These are phyloP conservation scores for Mycena sanguinolenta DNA, from an alignment of 768 basidiomycete genomes.

Conservation along the genomic window DNA sequence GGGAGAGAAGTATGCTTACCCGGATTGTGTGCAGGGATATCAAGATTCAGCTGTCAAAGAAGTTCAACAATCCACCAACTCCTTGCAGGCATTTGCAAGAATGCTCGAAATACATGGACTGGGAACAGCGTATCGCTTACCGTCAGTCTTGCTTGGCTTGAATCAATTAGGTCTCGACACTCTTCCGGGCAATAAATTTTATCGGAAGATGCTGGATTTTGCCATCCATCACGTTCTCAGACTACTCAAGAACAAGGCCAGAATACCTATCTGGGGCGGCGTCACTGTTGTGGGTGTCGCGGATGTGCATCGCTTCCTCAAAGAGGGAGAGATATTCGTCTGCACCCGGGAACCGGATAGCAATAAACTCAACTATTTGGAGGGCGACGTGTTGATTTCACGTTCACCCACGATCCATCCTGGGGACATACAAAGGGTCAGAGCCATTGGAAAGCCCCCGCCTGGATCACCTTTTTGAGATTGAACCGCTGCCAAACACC, in stretches of 20 bases:
- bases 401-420: constrained; percentile 80
- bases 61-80: constrained; percentile 57
- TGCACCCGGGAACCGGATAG: constrained; percentile 62
- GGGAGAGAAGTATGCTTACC: neutral
- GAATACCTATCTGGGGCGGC: constrained; percentile 74
- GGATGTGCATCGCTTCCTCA: constrained; percentile 69
- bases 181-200: constrained; percentile 59
- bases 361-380: constrained; percentile 55
- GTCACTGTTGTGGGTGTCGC: constrained; percentile 83
- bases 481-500: constrained; percentile 68
- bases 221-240: constrained; percentile 75
- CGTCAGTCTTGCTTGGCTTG: constrained; percentile 65
- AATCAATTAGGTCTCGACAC: constrained; percentile 60
- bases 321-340: constrained; percentile 71
- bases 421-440: constrained; percentile 73
- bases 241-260: constrained; percentile 72
- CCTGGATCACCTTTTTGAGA: constrained; percentile 63
- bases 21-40: constrained; percentile 43
- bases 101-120: constrained; percentile 71
- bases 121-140: constrained; percentile 67
- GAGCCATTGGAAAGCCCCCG: constrained; percentile 73
- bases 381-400: constrained; percentile 69
- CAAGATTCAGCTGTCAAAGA: constrained; percentile 67
- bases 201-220: constrained; percentile 64
- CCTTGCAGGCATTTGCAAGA: constrained; percentile 58